phyloP scores from a whole-genome alignment of 1,139 yeast genomes.

The Nakaseomyces sp. region DNA sequence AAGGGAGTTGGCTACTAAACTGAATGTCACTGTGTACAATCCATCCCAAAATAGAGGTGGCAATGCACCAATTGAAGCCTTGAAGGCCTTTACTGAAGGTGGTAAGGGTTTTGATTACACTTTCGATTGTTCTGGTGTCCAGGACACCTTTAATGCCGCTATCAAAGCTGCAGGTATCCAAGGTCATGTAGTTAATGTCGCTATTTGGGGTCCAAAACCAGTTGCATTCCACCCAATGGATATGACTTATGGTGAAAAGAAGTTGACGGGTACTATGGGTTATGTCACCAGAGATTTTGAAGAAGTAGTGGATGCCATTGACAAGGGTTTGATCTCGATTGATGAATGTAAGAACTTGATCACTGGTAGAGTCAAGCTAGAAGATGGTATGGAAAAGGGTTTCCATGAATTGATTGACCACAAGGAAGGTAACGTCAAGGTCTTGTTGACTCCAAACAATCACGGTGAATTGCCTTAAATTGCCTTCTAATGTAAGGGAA shows the following conservation, averaged over 20 bases:
- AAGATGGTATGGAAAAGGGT: conserved; percentile 40
- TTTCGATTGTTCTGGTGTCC: conserved; percentile 45
- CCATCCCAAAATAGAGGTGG: conserved; percentile 37
- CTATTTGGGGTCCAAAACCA: conserved; percentile 42
- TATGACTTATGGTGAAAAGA: conserved; percentile 38
- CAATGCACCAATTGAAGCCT: conserved; percentile 25
- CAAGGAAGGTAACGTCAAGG: conserved; percentile 41
- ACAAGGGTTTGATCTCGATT: conserved; percentile 35
- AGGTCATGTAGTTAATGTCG: conserved; percentile 45
- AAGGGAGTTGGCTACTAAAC: conserved; percentile 35
- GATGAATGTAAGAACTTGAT: conserved; percentile 36
- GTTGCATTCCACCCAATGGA: conserved; percentile 40
- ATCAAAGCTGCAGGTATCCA: conserved; percentile 36
- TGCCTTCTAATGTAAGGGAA: too few relatives aligned
- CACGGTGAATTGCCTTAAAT: conserved; percentile 14
- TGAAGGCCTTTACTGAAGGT: conserved; percentile 33
- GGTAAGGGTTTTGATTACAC: conserved; percentile 38
- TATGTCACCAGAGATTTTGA: conserved; percentile 41
- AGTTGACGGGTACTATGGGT: conserved; percentile 42
- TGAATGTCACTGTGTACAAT: conserved; percentile 41
- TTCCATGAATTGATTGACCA: conserved; percentile 37
- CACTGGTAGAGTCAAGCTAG: conserved; percentile 37
- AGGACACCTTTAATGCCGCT: conserved; percentile 38
- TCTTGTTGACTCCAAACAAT: conserved; percentile 31
- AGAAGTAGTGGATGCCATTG: conserved; percentile 40